Base-by-base conservation (phyloP, 208 protist species). In the Leishmania tropica region DNA sequence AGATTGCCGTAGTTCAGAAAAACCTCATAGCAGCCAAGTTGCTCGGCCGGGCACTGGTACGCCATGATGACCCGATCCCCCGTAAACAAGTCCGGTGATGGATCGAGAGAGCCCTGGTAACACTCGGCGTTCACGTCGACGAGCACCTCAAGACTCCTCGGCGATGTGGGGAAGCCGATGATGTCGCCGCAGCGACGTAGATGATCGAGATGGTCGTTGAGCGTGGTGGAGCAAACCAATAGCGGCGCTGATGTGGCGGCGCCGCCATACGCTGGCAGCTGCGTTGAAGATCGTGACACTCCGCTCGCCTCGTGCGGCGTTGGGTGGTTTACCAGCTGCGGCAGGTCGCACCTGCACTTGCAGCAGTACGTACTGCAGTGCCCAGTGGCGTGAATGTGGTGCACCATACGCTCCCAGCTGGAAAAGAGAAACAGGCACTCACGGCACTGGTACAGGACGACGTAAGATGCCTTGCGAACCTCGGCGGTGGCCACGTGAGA, bases 1-100 rank as follows among this genome's bases (percentile, higher is more conserved):
- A 96, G 80, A 54, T 92, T 90, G 17, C 91, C 93, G 54, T 94
- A 93, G 64, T 88, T 81, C 10, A 93, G 79, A 62, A 95, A 96
- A 35, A 93, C 82, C 31, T 76, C 56, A 24, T 83, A 78, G 79
- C 93, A 96, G 58, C 54, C 75, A 6, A 83, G 35, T 13, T 78
- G 48, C 47, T 81, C 78, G 10, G 60, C 82, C 2, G 88, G 87
- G 51, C 86, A 89, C 78, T 90, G 85, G 75, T 84, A 89, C 48
- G 76, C 89, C 81, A 81, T 88, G 77, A 73, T n/a, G 37, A 80
- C 84, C 54, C 56, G 75, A 31, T 58, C 68, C 13, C 78, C 62
- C 4, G 47, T 65, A 28, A 78, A 83, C 11, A 51, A 53, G 10
- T 77, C 82, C 8, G 37, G 60, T 3, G 68, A 3, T 47, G 79